phyloP scores from a whole-genome alignment of 73 alveolate species.

The Breviolum minutum region DNA sequence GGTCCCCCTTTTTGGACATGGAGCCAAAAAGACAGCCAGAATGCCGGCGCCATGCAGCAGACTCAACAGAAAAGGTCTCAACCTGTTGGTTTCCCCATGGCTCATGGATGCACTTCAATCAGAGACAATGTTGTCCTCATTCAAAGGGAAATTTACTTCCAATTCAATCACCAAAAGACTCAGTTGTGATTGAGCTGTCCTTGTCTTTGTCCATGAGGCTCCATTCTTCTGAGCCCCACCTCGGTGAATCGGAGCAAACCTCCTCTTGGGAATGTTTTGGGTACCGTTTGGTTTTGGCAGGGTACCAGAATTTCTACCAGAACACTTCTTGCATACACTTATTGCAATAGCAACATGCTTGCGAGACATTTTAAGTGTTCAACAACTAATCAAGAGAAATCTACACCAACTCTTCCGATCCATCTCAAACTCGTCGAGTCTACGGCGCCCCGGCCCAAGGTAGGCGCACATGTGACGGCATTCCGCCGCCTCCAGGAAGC shows the following conservation, averaged over 20 bases:
- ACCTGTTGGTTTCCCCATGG: neutral
- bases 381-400: neutral
- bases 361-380: no score
- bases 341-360: no score
- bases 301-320: neutral
- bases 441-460: slow-evolving; percentile 58
- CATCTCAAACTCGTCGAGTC: neutral
- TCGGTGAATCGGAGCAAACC: neutral
- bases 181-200: neutral
- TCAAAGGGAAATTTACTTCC: no score
- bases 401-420: neutral
- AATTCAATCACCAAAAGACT: no score
- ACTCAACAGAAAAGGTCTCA: neutral
- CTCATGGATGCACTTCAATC: no score
- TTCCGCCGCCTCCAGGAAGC: slow-evolving; percentile 69
- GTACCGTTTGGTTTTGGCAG: no score
- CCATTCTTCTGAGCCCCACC: slow-evolving; percentile 95
- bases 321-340: no score
- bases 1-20: neutral
- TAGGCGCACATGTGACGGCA: slow-evolving; percentile 93
- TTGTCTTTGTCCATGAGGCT: slow-evolving; percentile 77
- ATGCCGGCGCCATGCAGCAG: neutral
- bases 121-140: no score
- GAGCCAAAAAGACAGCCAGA: neutral
- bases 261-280: neutral